phyloP scores from a whole-genome alignment of 208 protist species.

The Trypanosoma boissoni region DNA sequence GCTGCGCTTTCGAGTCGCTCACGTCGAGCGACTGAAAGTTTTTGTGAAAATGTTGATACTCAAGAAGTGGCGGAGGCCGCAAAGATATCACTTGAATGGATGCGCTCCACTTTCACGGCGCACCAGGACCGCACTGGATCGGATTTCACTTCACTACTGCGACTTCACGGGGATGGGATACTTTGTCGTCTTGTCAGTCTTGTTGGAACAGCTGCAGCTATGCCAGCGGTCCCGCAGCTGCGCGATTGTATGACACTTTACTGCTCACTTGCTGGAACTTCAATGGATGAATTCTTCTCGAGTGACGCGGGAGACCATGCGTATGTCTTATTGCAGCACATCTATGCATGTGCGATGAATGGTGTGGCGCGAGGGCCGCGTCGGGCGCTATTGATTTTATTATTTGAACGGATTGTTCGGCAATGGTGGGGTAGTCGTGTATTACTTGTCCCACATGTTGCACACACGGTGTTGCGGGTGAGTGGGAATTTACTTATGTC shows the following conservation, averaged over 20 bases:
- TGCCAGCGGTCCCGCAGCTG: conserved; percentile 8
- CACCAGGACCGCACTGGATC: neutral
- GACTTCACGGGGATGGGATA: conserved; percentile 18
- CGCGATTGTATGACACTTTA: conserved; percentile 8
- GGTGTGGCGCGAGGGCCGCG: conserved; percentile 11
- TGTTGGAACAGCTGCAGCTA: conserved; percentile 8
- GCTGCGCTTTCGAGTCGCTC: conserved; percentile 1
- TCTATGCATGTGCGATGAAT: conserved; percentile 19
- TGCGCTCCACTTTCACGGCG: conserved; percentile 11
- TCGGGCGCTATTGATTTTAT: conserved; percentile 3
- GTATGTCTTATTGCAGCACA: conserved; percentile 24
- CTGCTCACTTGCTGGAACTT: neutral
- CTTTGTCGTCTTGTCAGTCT: conserved; percentile 25
- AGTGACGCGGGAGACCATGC: conserved; percentile 26
- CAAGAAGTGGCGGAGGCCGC: conserved; percentile 16
- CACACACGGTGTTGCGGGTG: conserved; percentile 21
- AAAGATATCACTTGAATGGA: conserved; percentile 19
- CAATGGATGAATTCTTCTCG: conserved; percentile 23
- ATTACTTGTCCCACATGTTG: conserved; percentile 17
- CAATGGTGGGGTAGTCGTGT: conserved; percentile 24
- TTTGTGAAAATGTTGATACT: neutral
- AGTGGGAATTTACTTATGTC: conserved; percentile 32
- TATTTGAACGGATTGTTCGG: conserved; percentile 22
- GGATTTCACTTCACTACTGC: neutral
- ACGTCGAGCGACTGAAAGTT: neutral